A percentile compares a stretch with the other conserved stretches of the same genome.
Evolutionary conservation across 495 filamentous ascomycete species (phyloP).

Genomic region (Aspergillus hancockii): DNA sequence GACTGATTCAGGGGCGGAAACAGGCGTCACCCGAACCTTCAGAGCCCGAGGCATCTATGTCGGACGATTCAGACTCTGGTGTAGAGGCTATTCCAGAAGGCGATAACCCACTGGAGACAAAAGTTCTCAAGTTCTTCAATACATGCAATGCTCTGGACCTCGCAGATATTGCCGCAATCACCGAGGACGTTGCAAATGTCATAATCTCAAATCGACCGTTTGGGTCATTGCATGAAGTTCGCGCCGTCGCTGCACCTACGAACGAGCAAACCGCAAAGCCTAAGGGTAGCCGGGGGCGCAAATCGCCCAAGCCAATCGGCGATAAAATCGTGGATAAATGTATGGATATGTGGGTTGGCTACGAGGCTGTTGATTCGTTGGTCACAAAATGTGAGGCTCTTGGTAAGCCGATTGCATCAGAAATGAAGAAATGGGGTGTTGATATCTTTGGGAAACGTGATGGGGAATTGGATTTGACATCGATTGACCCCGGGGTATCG

Average conservation of each 20-base stretch:
- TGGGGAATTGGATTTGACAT: slow-evolving; percentile 70
- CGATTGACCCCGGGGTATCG: slow-evolving; percentile 47
- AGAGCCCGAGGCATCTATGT: slow-evolving; percentile 44
- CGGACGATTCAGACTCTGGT: slow-evolving; percentile 60
- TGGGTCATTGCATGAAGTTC: slow-evolving; percentile 58
- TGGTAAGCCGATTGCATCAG: slow-evolving; percentile 64
- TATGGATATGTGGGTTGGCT: slow-evolving; percentile 69
- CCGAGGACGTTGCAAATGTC: slow-evolving; percentile 61
- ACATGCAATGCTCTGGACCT: slow-evolving; percentile 70
- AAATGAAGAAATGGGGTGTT: slow-evolving; percentile 77
- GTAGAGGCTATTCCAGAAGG: slow-evolving; percentile 33
- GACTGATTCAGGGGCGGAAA: slow-evolving; percentile 62
- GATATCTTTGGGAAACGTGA: slow-evolving; percentile 67
- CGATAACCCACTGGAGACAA: slow-evolving; percentile 47
- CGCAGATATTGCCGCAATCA: slow-evolving; percentile 72
- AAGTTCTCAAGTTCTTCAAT: slow-evolving; percentile 82
- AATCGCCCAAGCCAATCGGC: slow-evolving; percentile 58
- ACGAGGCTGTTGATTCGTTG: slow-evolving; percentile 77
- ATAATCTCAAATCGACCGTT: slow-evolving; percentile 75
- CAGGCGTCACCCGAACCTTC: slow-evolving; percentile 45
- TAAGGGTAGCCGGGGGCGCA: slow-evolving; percentile 49
- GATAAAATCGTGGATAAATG: slow-evolving; percentile 74
- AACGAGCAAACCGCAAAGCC: slow-evolving; percentile 43
- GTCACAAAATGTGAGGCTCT: slow-evolving; percentile 69
- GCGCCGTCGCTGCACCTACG: slow-evolving; percentile 54